Conservation (phyloP, 306 rosid genomes). For the Ammopiptanthus mongolicus region DNA sequence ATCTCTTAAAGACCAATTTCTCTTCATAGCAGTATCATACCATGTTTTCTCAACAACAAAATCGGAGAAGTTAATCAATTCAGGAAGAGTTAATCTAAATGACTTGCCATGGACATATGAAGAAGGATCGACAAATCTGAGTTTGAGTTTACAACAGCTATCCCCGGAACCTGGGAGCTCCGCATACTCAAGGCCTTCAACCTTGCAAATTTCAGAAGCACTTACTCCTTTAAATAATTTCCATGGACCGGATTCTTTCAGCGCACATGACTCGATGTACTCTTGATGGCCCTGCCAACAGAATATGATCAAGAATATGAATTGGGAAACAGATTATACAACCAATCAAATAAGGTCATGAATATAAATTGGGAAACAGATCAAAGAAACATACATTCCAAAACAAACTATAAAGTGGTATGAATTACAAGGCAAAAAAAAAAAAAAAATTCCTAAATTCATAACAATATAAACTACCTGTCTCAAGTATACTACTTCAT, state of each 20-base stretch:
- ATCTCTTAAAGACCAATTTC: conserved; percentile 70
- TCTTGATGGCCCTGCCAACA: conserved; percentile 77
- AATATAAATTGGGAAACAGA: conserved; percentile 14
- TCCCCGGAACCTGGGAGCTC: conserved; percentile 72
- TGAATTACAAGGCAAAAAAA: background rate
- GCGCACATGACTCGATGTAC: conserved; percentile 29
- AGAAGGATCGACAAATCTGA: conserved; percentile 54
- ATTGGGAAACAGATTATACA: background rate
- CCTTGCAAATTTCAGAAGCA: conserved; percentile 72
- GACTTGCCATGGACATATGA: conserved; percentile 39
- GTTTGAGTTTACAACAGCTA: conserved; percentile 70
- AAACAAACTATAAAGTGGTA: conserved; percentile 5
- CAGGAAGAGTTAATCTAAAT: conserved; percentile 61
- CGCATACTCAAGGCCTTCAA: conserved; percentile 60
- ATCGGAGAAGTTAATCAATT: conserved; percentile 62
- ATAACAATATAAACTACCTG: conserved; percentile 44
- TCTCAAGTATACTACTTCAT: conserved; percentile 78
- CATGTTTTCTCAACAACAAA: conserved; percentile 78
- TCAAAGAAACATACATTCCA: conserved; percentile 13
- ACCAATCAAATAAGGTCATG: conserved; percentile 5
- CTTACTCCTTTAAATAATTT: conserved; percentile 33
- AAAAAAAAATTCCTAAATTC: background rate
- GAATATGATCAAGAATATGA: conserved; percentile 10
- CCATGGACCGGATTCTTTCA: conserved; percentile 42
- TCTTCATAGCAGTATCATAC: conserved; percentile 59